Evolutionary conservation across 1,284 basidiomycete genomes (phyloP), one percentile per base, ranked within the genome.

Genomic region (Ganoderma resinaceum): DNA sequence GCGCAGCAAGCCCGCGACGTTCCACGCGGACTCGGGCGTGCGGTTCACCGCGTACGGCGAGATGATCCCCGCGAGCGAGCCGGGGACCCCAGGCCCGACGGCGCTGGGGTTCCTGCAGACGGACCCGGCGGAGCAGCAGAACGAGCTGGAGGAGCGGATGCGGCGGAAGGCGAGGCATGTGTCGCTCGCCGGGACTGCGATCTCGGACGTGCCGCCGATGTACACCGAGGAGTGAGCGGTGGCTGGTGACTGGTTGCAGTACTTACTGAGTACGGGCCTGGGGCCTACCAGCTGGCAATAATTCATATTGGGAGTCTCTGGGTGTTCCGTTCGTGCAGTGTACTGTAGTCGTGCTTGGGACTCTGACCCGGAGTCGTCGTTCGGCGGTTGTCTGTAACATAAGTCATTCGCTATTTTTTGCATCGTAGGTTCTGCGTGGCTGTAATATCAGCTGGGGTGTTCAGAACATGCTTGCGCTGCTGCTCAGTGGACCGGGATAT

Each of bases 201-300:
- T 67, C 14, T 67, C 66, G 37, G 57, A 67, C 16, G 66, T 67
- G 42, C 62, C 66, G 49, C 66, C 66, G 23, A 64, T 63, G 62
- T 67, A 67, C 11, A 67, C 66, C 5, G 62, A 59, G 29, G 23
- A 42, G 20, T 63, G 49, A 60, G 29, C 33, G 35, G 20, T 63
- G 49, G 53, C 2, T 37, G 18, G 1, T 49, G 46, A 49, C 46
- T n/a, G n/a, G n/a, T 52, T 12, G 7, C 37, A 11, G 37, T 38
- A 38, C 37, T 7, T 2, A 11, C 37, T 8, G 16, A 31, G 38
- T 20, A 18, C 20, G 6, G 46, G 23, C 23, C 6, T 14, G 23
- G 1, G 23, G 46, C 46, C 23, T 49, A 11, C 9, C 46, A 26
- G 46, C n/a, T 26, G 5, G 40, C 14, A 11, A 26, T 1, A 8